Conservation (phyloP, 371 early-diverging fungal genomes). For the Syncephalis plumigaleata region DNA sequence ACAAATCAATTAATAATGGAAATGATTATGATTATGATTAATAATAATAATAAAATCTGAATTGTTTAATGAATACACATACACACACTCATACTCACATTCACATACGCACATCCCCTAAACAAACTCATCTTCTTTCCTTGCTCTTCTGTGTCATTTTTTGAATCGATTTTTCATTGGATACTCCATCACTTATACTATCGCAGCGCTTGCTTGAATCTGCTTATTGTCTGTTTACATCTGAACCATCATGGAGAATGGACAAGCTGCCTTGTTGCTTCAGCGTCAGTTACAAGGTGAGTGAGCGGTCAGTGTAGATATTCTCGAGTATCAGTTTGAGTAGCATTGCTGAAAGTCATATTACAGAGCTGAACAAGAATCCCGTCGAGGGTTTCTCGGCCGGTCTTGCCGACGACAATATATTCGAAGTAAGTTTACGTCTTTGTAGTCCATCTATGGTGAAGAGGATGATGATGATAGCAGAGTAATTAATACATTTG, state of each 20-base stretch:
- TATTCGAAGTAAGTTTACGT: slow-evolving; percentile 42
- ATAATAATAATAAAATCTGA: no score
- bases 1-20: no score
- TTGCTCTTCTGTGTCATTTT: no score
- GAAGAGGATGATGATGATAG: neutral
- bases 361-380: slow-evolving; percentile 36
- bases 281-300: slow-evolving; percentile 34
- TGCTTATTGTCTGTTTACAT: no score
- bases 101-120: no score
- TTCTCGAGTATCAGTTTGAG: neutral
- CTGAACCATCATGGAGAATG: neutral
- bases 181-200: no score
- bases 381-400: slow-evolving; percentile 75
- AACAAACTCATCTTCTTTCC: no score
- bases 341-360: neutral
- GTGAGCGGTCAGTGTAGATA: neutral
- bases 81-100: no score
- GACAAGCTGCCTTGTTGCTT: slow-evolving; percentile 22
- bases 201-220: no score
- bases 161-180: no score
- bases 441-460: slow-evolving; percentile 3
- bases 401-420: slow-evolving; percentile 47
- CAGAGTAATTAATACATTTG: neutral
- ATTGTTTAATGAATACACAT: no score
- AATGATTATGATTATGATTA: no score